Evolutionary conservation across 176 grass and related monocot species (phyloP), one percentile per base, ranked within the genome.

Genomic region (Raddia guianensis): DNA sequence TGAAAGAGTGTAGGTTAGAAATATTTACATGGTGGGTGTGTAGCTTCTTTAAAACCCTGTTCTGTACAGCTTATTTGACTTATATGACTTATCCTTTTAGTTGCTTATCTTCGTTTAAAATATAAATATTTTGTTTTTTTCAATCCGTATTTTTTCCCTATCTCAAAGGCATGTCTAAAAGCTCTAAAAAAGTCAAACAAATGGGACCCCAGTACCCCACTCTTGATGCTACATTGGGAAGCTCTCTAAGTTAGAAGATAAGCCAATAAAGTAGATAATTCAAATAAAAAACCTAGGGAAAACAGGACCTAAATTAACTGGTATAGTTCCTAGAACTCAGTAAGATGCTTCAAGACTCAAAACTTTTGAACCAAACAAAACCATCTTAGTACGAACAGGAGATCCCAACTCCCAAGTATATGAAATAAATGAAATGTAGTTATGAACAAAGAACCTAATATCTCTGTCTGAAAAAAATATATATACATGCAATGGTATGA

Each of bases 301-400:
- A 27, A 27, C 27, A 27, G 27, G 27, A 27, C 27, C 27, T 27
- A 27, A 76, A 81, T 49, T 66, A 71, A 66, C 19, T 63, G 2
- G 27, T 18, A 63, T 20, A 70, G 7, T 75, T 76, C 12, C 4
- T 70, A 27, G 40, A 89, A 55, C 18, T 74, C 12, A 42, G 56
- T 57, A 5, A 3, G 19, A 63, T 70, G 82, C 42, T 67, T 19
- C 8, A 7, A 46, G 56, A 62, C 21, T 59, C 19, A 62, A 79
- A 79, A 64, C 6, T 64, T 46, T 61, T 20, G 77, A 77, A 63
- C 19, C 1, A 76, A 66, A 66, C n/a, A 56, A 57, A 66, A 73
- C 19, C 20, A 73, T 13, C 18, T 73, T 67, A 67, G 51, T 49
- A 16, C 50, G 12, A 73, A 68, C 11, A 4, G 27, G 18, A 27